Percentiles rank a stretch among this genome's conserved stretches.
Evolutionary conservation across 129 eudicot species (phyloP).

Genomic region (Chrysanthemum seticuspe): DNA sequence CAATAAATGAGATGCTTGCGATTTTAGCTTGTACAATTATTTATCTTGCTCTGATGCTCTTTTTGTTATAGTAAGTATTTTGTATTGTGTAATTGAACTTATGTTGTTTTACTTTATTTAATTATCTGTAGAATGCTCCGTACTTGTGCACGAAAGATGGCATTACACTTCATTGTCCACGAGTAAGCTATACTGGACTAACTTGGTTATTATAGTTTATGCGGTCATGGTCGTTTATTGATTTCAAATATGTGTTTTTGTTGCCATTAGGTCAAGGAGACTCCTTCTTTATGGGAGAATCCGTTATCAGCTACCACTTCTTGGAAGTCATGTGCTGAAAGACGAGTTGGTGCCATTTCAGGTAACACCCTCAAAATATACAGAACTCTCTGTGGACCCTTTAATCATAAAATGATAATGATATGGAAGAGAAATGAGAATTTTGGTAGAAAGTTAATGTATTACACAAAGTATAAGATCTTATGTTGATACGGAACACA

Average conservation of each 20-base stretch:
- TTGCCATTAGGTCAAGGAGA: slow-evolving; percentile 71
- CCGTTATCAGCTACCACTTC: slow-evolving; percentile 94
- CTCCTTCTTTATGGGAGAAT: slow-evolving; percentile 95
- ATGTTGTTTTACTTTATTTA: slow-evolving; percentile 16
- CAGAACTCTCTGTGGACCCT: slow-evolving; percentile 8
- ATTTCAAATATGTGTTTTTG: slow-evolving; percentile 19
- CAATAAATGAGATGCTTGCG: slow-evolving; percentile 2
- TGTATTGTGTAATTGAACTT: slow-evolving; percentile 8
- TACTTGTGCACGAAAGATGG: slow-evolving; percentile 97
- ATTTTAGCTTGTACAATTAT: background rate
- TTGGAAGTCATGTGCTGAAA: slow-evolving; percentile 95
- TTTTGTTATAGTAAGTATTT: background rate
- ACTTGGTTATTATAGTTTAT: slow-evolving; percentile 15
- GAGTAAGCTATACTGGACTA: slow-evolving; percentile 45
- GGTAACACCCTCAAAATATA: slow-evolving; percentile 37
- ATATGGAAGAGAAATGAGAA: slow-evolving; percentile 17
- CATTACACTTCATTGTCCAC: slow-evolving; percentile 75
- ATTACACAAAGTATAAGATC: slow-evolving; percentile 13
- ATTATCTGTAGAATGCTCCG: slow-evolving; percentile 70
- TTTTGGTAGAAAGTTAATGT: slow-evolving; percentile 11
- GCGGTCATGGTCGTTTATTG: background rate
- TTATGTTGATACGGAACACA: slow-evolving; percentile 13
- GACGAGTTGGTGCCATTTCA: slow-evolving; percentile 65
- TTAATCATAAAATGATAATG: background rate
- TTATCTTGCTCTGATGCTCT: background rate